Evolutionary conservation across 257 asterid genomes (phyloP), one percentile per base, ranked within the genome.

Genomic region (Scutellaria baicalensis): DNA sequence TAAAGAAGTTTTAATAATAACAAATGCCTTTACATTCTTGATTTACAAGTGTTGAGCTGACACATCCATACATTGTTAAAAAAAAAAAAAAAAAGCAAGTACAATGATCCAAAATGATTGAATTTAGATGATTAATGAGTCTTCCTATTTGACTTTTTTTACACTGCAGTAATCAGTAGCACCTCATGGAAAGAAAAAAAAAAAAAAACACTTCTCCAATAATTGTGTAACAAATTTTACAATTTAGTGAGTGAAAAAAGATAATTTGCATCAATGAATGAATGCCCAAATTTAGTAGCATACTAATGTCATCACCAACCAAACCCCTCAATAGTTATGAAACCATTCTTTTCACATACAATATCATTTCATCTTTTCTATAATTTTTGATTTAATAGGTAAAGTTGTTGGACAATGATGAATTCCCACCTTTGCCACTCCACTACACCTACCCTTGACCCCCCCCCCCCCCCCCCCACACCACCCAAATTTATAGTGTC

Each of bases 371-470:
- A 60, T 13, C 67, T 42, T 7, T 68, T 67, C 14, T 66, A 1
- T 40, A 61, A 55, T 47, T n/a, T n/a, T n/a, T n/a, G n/a, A n/a
- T n/a, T 23, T 43, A 52, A 73, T 64, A 40, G 74, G 77, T 72
- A 81, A 62, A 75, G 33, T 27, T 27, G 78, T 73, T 70, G 74
- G 79, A 76, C 36, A 70, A 64, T 54, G 69, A 79, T 79, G 70
- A 59, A 43, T 78, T 33, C 54, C 43, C 78, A 73, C 63, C 69
- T 71, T 71, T 62, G 70, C 78, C 82, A 69, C 75, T 72, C 83
- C 83, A 80, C 74, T 65, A 38, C 45, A 74, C 77, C 33, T 27
- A 27, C 33, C 33, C 33, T 1, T 27, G 4, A 27, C 2, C 33
- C 33, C 2, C 81, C 39, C 2, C 33, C 33, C 2, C 81, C 39